A percentile compares a stretch with the other conserved stretches of the same genome.
Evolutionary conservation across 176 grass and related monocot genomes (phyloP).

Genomic region (Ampelocalamus luodianensis): DNA sequence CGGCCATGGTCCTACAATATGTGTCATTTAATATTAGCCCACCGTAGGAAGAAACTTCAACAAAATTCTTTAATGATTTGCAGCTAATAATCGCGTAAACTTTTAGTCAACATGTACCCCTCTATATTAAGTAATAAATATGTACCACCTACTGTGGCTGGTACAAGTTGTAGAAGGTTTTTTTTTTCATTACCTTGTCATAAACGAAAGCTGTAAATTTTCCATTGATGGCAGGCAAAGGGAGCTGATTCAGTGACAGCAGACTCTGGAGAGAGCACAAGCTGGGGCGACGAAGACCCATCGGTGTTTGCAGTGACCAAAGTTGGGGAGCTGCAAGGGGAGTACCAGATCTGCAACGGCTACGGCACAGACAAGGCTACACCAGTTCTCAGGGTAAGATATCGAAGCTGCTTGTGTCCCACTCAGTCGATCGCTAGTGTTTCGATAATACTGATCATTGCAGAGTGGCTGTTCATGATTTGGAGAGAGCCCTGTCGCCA

Average conservation of each 20-base stretch:
- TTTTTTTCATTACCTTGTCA: background rate
- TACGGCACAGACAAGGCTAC: conserved; percentile 38
- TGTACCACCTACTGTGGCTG: background rate
- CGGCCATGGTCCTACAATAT: too few relatives aligned
- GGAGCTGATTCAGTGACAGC: background rate
- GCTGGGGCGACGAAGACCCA: conserved; percentile 46
- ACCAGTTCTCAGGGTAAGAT: conserved; percentile 38
- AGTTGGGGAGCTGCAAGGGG: conserved; percentile 27
- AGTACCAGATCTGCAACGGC: conserved; percentile 57
- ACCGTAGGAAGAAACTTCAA: background rate
- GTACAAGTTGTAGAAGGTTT: background rate
- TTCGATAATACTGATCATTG: background rate
- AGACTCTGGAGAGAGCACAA: conserved; percentile 25
- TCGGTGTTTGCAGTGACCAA: conserved; percentile 36
- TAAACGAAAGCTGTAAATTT: background rate
- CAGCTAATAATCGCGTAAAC: background rate
- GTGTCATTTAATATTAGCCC: background rate
- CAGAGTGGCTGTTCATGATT: background rate
- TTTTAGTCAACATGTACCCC: background rate
- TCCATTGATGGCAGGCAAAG: background rate
- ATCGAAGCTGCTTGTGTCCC: too few relatives aligned
- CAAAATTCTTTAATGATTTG: background rate
- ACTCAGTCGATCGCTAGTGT: background rate
- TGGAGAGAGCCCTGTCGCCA: background rate
- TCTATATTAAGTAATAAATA: background rate